A percentile compares a stretch with the other conserved stretches of the same genome.
Evolutionary conservation across 1,284 basidiomycete species (phyloP).

Genomic region (Hymenochaete sp.): DNA sequence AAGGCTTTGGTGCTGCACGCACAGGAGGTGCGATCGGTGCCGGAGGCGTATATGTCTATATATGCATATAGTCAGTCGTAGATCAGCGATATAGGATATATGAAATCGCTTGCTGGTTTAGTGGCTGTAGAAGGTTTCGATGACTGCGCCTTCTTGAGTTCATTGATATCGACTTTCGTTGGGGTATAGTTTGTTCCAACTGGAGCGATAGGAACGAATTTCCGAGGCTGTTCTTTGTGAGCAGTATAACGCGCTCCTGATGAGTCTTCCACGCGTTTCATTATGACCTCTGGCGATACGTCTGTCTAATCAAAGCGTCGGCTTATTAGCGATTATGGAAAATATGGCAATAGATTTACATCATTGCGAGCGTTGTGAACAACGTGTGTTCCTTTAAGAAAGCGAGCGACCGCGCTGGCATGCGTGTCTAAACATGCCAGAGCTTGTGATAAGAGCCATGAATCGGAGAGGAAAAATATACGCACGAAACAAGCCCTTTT

Average conservation of each 20-base stretch:
- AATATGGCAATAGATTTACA: conserved; percentile 33
- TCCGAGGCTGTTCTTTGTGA: conserved; percentile 58
- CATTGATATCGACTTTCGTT: conserved; percentile 57
- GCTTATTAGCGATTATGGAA: not conserved
- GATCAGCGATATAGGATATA: not conserved
- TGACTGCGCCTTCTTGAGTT: conserved; percentile 43
- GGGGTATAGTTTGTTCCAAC: conserved; percentile 68
- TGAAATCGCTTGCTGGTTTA: conserved; percentile 19
- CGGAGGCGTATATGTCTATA: conserved; percentile 27
- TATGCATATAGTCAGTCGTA: conserved; percentile 18
- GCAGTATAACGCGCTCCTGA: conserved; percentile 88
- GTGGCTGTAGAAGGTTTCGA: conserved; percentile 25
- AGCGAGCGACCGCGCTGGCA: conserved; percentile 73
- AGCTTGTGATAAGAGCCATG: not conserved
- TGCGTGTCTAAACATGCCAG: conserved; percentile 49
- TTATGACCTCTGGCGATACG: conserved; percentile 71
- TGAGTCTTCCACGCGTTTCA: conserved; percentile 82
- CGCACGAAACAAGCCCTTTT: conserved; percentile 84
- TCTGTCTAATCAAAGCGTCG: conserved; percentile 47
- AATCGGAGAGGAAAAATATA: conserved; percentile 5
- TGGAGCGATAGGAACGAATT: conserved; percentile 61
- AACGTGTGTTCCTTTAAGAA: conserved; percentile 81
- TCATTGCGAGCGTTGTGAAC: conserved; percentile 90
- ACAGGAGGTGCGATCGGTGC: conserved; percentile 18
- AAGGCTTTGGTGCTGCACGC: conserved; percentile 37